Evolutionary conservation across 2,329 filamentous ascomycete species (phyloP).

Genomic region (Colletotrichum abscissum): DNA sequence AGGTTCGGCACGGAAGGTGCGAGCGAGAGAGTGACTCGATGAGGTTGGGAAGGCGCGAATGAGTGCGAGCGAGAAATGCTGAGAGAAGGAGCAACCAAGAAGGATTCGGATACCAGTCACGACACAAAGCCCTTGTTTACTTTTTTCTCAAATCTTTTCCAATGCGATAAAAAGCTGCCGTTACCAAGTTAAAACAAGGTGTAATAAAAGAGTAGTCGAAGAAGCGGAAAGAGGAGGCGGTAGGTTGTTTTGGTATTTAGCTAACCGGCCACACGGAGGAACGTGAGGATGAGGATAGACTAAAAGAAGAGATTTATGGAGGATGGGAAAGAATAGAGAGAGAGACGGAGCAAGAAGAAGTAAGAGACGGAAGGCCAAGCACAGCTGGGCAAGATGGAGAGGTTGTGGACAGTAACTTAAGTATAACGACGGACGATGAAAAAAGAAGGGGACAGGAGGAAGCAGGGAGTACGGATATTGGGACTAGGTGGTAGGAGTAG

Average conservation of each 20-base stretch:
- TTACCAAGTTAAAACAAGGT: constrained; percentile 27
- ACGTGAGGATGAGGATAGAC: constrained; percentile 21
- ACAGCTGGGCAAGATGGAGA: constrained; percentile 23
- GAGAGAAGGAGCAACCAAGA: constrained; percentile 20
- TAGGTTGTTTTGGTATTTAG: constrained; percentile 2
- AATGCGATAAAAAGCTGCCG: constrained; percentile 14
- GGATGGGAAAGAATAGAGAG: background rate
- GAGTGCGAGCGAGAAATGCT: constrained; percentile 25
- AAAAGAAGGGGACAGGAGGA: constrained; percentile 19
- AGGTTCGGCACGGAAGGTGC: constrained; percentile 8
- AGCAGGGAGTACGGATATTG: background rate
- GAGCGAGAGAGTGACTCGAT: constrained; percentile 23
- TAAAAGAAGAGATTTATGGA: background rate
- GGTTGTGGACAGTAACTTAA: constrained; percentile 34
- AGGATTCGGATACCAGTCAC: constrained; percentile 34
- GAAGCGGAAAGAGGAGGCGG: constrained; percentile 19
- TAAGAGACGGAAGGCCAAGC: constrained; percentile 33
- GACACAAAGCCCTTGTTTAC: constrained; percentile 30
- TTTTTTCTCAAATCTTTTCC: constrained; percentile 1
- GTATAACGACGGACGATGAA: constrained; percentile 32
- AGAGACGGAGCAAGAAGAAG: constrained; percentile 32
- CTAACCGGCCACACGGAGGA: constrained; percentile 23
- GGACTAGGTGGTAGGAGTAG: background rate
- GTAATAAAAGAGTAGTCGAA: constrained; percentile 32
- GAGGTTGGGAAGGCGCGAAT: constrained; percentile 11